Conservation (phyloP, 1,284 basidiomycete species). For the Ustilago shanxiensis region DNA sequence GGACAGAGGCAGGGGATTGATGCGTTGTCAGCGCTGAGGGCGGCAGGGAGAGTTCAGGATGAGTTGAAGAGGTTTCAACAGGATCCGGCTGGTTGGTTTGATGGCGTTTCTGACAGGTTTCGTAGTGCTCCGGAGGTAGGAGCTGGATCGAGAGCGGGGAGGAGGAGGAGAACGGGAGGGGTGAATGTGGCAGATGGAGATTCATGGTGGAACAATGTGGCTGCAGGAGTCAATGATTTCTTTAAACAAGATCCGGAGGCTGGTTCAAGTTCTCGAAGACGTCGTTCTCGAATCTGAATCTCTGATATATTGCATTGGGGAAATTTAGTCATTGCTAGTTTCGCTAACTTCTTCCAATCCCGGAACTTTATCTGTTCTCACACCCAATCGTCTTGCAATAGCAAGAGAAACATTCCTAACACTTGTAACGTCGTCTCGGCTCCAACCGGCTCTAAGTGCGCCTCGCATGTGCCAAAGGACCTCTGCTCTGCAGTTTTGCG, state of each 20-base stretch:
- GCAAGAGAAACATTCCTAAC: slow-evolving; percentile 4
- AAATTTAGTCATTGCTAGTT: slow-evolving; percentile 12
- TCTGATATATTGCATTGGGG: no score
- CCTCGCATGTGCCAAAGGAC: slow-evolving; percentile 48
- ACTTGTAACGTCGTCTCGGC: slow-evolving; percentile 17
- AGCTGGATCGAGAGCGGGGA: slow-evolving; percentile 23
- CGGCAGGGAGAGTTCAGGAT: slow-evolving; percentile 46
- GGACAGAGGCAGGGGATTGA: slow-evolving; percentile 49
- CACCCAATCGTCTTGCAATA: slow-evolving; percentile 16
- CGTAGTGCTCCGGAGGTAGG: slow-evolving; percentile 12
- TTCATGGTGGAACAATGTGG: slow-evolving; percentile 43
- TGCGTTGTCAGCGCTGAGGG: slow-evolving; percentile 38
- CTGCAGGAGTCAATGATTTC: slow-evolving; percentile 30
- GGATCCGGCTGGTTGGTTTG: slow-evolving; percentile 42
- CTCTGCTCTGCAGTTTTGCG: slow-evolving; percentile 26
- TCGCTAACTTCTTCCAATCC: slow-evolving; percentile 26
- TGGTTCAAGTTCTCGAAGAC: not conserved
- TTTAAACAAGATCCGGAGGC: slow-evolving; percentile 29
- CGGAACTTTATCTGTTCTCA: slow-evolving; percentile 24
- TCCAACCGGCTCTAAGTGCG: slow-evolving; percentile 35
- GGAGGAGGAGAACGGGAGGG: not conserved
- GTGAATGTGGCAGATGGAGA: slow-evolving; percentile 12
- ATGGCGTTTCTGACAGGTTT: slow-evolving; percentile 37
- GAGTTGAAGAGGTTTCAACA: slow-evolving; percentile 38
- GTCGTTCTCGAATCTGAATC: not conserved